phyloP scores from a whole-genome alignment of 2,329 filamentous ascomycete species.

The Phialophora tarda region DNA sequence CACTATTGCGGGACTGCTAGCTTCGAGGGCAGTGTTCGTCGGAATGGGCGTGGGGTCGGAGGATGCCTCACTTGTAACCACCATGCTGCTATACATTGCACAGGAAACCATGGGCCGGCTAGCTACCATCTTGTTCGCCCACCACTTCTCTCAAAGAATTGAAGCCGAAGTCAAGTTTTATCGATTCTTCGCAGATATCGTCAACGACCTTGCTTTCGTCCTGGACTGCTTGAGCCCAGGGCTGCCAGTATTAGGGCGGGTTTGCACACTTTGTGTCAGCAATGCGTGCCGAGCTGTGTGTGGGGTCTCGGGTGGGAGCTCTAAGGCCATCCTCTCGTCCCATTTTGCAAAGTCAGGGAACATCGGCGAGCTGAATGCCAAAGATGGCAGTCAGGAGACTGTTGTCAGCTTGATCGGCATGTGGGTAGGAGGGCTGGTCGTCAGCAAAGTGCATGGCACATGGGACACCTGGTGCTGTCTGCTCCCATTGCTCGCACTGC shows the following conservation, averaged over 20 bases:
- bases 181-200: constrained; percentile 81
- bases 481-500: constrained; percentile 72
- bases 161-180: constrained; percentile 92
- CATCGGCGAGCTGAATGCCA: constrained; percentile 89
- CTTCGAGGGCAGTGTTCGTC: constrained; percentile 81
- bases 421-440: constrained; percentile 79
- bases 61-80: constrained; percentile 61
- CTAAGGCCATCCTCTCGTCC: constrained; percentile 86
- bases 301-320: constrained; percentile 86
- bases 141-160: constrained; percentile 78
- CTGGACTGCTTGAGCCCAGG: constrained; percentile 82
- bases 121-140: constrained; percentile 85
- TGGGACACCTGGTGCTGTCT: constrained; percentile 75
- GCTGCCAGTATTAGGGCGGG: constrained; percentile 65
- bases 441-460: constrained; percentile 74
- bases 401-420: constrained; percentile 88
- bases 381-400: constrained; percentile 95
- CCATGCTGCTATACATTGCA: constrained; percentile 78
- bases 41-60: constrained; percentile 79
- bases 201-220: constrained; percentile 85
- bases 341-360: constrained; percentile 91
- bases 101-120: constrained; percentile 81
- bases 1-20: constrained; percentile 78
- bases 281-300: constrained; percentile 73
- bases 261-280: constrained; percentile 63